These are phyloP conservation scores for Xerocomus potaroensis DNA, from an alignment of 768 basidiomycete species.

Conservation along the genomic window DNA sequence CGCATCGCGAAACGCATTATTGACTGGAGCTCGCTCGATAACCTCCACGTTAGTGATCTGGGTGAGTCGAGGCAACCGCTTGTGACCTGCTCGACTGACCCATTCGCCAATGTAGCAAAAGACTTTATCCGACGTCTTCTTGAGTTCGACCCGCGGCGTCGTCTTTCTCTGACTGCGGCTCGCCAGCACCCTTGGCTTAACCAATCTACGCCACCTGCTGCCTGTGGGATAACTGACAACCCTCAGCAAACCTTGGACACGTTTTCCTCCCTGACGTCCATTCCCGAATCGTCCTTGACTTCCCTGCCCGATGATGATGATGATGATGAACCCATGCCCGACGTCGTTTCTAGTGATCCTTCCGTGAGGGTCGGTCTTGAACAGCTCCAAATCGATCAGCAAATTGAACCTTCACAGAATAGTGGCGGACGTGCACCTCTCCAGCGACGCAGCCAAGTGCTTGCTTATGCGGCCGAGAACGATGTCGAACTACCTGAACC, in stretches of 20 bases:
- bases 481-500: conserved; percentile 44
- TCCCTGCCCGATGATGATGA: conserved; percentile 23
- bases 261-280: conserved; percentile 10
- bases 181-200: conserved; percentile 75
- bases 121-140: conserved; percentile 69
- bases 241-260: conserved; percentile 1
- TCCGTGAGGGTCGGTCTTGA: conserved; percentile 32
- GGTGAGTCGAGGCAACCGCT: conserved; percentile 36
- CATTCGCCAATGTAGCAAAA: conserved; percentile 46
- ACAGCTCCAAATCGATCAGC: conserved; percentile 31
- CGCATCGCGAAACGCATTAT: conserved; percentile 56
- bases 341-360: conserved; percentile 12
- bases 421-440: conserved; percentile 26
- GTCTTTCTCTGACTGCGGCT: conserved; percentile 72
- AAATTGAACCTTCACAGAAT: conserved; percentile 4
- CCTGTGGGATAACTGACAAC: neutral
- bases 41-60: conserved; percentile 36
- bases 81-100: neutral
- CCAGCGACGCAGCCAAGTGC: conserved; percentile 46
- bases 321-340: conserved; percentile 16
- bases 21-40: conserved; percentile 53
- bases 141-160: conserved; percentile 51
- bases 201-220: neutral
- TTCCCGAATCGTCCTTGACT: conserved; percentile 17
- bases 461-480: conserved; percentile 43